Base-by-base conservation (phyloP, 106 monocot genomes). In the Iris macrosiphon region DNA sequence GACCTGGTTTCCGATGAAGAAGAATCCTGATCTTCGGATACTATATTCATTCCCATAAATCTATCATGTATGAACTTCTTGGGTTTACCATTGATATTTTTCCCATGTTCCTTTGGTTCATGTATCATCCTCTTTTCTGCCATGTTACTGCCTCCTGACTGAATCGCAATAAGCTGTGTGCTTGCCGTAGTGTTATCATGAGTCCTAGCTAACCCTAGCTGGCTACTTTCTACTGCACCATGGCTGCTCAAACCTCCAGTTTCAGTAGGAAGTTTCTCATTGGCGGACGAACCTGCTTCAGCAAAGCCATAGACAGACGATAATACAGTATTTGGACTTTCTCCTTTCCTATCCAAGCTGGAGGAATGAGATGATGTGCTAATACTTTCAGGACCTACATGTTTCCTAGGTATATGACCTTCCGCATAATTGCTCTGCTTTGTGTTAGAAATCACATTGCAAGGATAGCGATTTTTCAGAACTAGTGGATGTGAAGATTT, bases 391-490 rank as follows among this genome's bases (percentile, higher is more conserved):
- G 43, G 24, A 47, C 63, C 67, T 18, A 65, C 13, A 57, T 88
- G 82, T 74, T 76, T 85, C 46, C 69, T 70, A 56, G 82, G 80
- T 63, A 72, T 57, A 37, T 57, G 27, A 3, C 59, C 90, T 26
- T 83, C 78, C 41, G 62, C 76, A 58, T 48, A 67, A 58, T 92
- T 75, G 51, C 68, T 60, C 5, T 57, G 61, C 40, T 77, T 92
- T 23, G 52, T 66, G 22, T 62, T 87, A 21, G 77, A 56, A 76
- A 62, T 47, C 9, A 87, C 79, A 76, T 90, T 91, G 68, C 65
- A 87, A 34, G 91, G 72, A 53, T 71, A 76, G 31, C 87, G 83
- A 31, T 83, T 87, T 68, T 98, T 98, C 83, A 75, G 75, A 34
- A 91, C 87, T 47, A 98, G 63, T 7, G 87, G 90, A 61, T 65